Percentiles rank a stretch among this genome's conserved stretches.
Conservation (phyloP, 2,329 filamentous ascomycete species). For the Alternaria metachromatica region DNA sequence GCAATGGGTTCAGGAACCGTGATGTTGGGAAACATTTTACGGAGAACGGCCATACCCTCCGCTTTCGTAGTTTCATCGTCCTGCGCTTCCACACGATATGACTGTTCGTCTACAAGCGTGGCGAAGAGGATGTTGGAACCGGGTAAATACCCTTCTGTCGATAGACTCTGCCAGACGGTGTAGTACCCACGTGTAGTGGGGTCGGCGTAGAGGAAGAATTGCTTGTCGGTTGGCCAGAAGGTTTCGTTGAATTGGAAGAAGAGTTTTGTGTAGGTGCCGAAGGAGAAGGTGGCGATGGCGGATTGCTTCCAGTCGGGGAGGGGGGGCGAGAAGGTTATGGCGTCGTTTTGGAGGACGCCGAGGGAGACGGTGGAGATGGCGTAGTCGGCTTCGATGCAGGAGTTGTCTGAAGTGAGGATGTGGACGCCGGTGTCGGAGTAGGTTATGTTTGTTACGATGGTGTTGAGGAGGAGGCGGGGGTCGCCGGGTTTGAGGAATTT, state of each 20-base stretch:
- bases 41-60: conserved; percentile 64
- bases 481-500: conserved; percentile 66
- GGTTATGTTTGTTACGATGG: conserved; percentile 61
- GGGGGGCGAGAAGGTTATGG: conserved; percentile 63
- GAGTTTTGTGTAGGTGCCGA: conserved; percentile 77
- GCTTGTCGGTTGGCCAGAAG: conserved; percentile 66
- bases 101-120: conserved; percentile 64
- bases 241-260: conserved; percentile 72
- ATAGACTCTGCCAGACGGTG: conserved; percentile 70
- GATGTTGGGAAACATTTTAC: conserved; percentile 66
- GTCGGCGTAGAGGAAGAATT: conserved; percentile 63
- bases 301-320: conserved; percentile 70
- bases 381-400: conserved; percentile 65
- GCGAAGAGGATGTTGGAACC: conserved; percentile 71
- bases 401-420: conserved; percentile 60
- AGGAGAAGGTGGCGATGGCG: conserved; percentile 68
- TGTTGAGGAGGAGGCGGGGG: conserved; percentile 63
- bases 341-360: conserved; percentile 69
- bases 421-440: conserved; percentile 62
- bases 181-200: conserved; percentile 59
- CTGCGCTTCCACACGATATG: conserved; percentile 66
- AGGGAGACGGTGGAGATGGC: conserved; percentile 73
- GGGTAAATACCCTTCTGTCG: conserved; percentile 63
- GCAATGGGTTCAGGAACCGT: conserved; percentile 65
- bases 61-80: conserved; percentile 63